These are phyloP conservation scores for Lunasporangiospora selenospora DNA, from an alignment of 192 early-diverging fungal genomes.

Conservation along the genomic window DNA sequence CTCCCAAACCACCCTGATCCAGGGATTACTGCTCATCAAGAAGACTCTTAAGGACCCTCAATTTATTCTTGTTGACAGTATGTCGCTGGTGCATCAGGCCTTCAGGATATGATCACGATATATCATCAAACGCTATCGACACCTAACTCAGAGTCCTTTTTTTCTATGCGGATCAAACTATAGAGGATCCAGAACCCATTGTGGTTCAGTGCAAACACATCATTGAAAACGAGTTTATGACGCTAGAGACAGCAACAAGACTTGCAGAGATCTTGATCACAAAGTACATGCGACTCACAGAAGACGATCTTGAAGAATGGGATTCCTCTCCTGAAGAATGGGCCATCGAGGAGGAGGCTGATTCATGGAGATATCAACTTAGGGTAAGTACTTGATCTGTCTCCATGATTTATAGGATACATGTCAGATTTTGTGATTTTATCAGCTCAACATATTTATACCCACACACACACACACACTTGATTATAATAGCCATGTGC, in stretches of 20 bases:
- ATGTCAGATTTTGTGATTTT: conserved; percentile 5
- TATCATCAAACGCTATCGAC: no score
- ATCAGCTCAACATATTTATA: neutral
- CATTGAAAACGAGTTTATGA: conserved; percentile 71
- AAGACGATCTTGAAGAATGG: conserved; percentile 80
- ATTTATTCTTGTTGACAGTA: conserved; percentile 50
- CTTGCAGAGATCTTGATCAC: conserved; percentile 77
- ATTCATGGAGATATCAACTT: conserved; percentile 86
- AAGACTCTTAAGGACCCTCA: conserved; percentile 65
- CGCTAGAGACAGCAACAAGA: conserved; percentile 67
- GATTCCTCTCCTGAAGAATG: conserved; percentile 87
- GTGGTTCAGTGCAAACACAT: conserved; percentile 57
- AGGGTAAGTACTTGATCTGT: conserved; percentile 52
- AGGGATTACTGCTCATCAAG: conserved; percentile 73
- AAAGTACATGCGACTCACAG: conserved; percentile 73
- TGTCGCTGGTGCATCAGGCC: no score
- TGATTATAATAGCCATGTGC: conserved; percentile 68
- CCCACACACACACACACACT: neutral
- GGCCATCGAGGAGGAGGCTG: conserved; percentile 79
- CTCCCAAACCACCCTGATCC: conserved; percentile 62
- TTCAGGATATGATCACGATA: no score
- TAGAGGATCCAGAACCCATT: conserved; percentile 58
- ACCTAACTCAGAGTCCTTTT: no score
- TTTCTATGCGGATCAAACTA: no score
- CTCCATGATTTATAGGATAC: neutral